These are phyloP conservation scores for Trichocladium antarcticum DNA, from an alignment of 495 filamentous ascomycete genomes.

Conservation along the genomic window DNA sequence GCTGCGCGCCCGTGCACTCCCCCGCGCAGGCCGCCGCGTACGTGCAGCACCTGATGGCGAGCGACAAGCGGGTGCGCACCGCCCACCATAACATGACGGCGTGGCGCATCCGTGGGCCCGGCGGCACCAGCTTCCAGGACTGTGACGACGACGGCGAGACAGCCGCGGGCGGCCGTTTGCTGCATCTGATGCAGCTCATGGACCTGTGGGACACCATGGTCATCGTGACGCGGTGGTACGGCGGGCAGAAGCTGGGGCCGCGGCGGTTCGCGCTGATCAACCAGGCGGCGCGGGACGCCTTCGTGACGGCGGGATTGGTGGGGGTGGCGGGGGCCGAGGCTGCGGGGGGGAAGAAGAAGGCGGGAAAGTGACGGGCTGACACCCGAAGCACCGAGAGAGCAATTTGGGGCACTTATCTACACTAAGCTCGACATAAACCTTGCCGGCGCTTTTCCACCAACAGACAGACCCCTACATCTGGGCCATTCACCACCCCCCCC, in stretches of 20 bases:
- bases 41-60: constrained; percentile 59
- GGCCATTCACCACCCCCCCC: neutral
- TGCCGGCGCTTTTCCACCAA: neutral
- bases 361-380: constrained; percentile 19
- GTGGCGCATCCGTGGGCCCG: constrained; percentile 45
- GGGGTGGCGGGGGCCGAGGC: constrained; percentile 31
- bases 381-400: neutral
- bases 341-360: constrained; percentile 48
- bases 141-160: constrained; percentile 94
- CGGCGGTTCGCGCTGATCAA: constrained; percentile 86
- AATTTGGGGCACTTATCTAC: neutral
- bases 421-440: neutral
- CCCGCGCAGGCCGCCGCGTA: constrained; percentile 56
- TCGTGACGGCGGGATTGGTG: constrained; percentile 66
- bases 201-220: constrained; percentile 85
- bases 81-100: constrained; percentile 86
- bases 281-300: constrained; percentile 67
- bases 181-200: constrained; percentile 91
- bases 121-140: constrained; percentile 61
- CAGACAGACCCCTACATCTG: neutral
- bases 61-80: constrained; percentile 67
- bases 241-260: constrained; percentile 76
- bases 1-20: constrained; percentile 54
- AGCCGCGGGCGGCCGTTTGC: constrained; percentile 75
- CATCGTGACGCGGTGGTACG: constrained; percentile 94